Percentiles rank a stretch among this genome's conserved stretches.
These are phyloP conservation scores for Mimosa bimucronata DNA, from an alignment of 306 rosid genomes.

Conservation along the genomic window DNA sequence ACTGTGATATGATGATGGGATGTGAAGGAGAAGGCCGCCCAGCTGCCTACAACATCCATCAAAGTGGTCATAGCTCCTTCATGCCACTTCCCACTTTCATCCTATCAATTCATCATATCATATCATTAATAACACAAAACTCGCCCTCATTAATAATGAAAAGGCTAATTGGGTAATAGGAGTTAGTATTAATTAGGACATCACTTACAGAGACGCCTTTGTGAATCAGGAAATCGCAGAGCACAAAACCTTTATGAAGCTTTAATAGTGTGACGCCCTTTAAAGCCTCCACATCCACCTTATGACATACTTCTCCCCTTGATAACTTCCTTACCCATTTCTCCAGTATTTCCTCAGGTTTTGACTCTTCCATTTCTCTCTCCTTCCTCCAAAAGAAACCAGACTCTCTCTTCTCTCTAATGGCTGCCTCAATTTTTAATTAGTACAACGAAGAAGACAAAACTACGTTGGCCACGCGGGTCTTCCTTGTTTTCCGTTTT, in stretches of 20 bases:
- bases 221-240: conserved; percentile 18
- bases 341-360: background rate
- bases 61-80: conserved; percentile 52
- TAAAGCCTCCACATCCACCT: background rate
- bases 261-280: background rate
- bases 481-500: too few species aligned
- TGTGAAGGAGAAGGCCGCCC: background rate
- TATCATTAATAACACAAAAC: background rate
- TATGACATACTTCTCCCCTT: background rate
- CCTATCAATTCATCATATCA: conserved; percentile 18
- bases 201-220: background rate
- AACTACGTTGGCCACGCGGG: too few species aligned
- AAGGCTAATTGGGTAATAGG: background rate
- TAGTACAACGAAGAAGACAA: too few species aligned
- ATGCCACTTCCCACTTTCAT: conserved; percentile 56
- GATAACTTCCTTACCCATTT: background rate
- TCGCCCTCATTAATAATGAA: background rate
- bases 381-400: background rate
- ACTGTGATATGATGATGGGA: conserved; percentile 16
- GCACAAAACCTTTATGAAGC: conserved; percentile 8
- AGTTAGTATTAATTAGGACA: too few species aligned
- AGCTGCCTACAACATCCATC: conserved; percentile 40
- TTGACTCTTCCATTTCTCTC: background rate
- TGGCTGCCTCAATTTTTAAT: too few species aligned
- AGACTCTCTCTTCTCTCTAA: background rate